Evolutionary conservation across 148 eudicot genomes (phyloP).

Genomic region (Rhododendron kiyosumense): DNA sequence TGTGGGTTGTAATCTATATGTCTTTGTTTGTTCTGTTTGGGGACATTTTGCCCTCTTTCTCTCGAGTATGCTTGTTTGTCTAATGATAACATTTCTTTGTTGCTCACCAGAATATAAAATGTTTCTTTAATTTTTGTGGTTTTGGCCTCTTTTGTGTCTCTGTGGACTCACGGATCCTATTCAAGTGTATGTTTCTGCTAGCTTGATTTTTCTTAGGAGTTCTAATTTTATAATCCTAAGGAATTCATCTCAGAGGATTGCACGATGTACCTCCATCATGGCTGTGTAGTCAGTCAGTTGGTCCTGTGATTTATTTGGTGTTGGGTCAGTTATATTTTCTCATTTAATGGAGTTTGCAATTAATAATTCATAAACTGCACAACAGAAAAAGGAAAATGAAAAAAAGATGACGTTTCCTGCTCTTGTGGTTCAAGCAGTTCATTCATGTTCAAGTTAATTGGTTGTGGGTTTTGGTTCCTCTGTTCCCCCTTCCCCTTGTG

Average conservation of each 20-base stretch:
- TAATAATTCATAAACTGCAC: neutral
- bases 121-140: neutral
- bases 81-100: neutral
- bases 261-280: neutral
- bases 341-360: too few species aligned
- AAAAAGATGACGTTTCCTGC: neutral
- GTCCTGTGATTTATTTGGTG: neutral
- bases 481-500: neutral
- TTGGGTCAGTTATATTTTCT: neutral
- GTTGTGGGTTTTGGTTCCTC: neutral
- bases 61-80: neutral
- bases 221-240: neutral
- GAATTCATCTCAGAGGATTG: neutral
- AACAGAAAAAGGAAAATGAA: neutral
- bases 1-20: neutral
- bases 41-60: neutral
- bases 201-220: neutral
- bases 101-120: neutral
- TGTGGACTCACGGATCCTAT: neutral
- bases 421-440: neutral
- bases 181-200: neutral
- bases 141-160: neutral
- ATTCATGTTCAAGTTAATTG: neutral
- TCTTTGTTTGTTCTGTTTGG: neutral
- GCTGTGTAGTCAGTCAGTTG: neutral